phyloP scores from a whole-genome alignment of 2,329 filamentous ascomycete species.

The Teratosphaeria nubilosa region DNA sequence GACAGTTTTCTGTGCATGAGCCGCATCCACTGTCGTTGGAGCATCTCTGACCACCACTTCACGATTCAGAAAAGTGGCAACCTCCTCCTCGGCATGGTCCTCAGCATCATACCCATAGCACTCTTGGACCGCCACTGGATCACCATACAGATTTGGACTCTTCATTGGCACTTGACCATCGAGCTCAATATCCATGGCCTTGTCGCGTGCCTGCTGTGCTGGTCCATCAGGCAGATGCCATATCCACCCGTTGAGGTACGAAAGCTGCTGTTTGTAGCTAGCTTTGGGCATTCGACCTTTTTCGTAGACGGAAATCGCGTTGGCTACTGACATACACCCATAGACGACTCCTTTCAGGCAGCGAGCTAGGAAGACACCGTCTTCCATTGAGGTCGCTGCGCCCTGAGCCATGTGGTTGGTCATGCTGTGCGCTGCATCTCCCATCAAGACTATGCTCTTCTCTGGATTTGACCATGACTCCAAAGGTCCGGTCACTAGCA shows the following conservation, averaged over 20 bases:
- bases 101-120: conserved; percentile 35
- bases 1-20: conserved; percentile 24
- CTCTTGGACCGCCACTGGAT: conserved; percentile 28
- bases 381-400: conserved; percentile 37
- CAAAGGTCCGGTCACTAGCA: conserved; percentile 34
- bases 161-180: conserved; percentile 26
- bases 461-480: conserved; percentile 32
- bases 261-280: conserved; percentile 34
- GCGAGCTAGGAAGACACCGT: conserved; percentile 32
- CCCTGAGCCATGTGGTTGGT: conserved; percentile 37
- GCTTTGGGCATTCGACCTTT: conserved; percentile 34
- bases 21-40: conserved; percentile 21
- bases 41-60: conserved; percentile 18
- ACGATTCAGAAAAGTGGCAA: conserved; percentile 19
- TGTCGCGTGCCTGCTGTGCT: conserved; percentile 27
- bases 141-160: conserved; percentile 32
- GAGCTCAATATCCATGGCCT: conserved; percentile 28
- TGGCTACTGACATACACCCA: conserved; percentile 23
- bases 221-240: conserved; percentile 28
- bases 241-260: conserved; percentile 28
- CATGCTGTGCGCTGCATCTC: conserved; percentile 35
- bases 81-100: conserved; percentile 25
- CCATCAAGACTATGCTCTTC: conserved; percentile 36
- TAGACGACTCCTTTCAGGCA: conserved; percentile 28
- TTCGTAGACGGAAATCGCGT: conserved; percentile 32